Conservation (phyloP, 345 rosid species). For the Microcos paniculata region DNA sequence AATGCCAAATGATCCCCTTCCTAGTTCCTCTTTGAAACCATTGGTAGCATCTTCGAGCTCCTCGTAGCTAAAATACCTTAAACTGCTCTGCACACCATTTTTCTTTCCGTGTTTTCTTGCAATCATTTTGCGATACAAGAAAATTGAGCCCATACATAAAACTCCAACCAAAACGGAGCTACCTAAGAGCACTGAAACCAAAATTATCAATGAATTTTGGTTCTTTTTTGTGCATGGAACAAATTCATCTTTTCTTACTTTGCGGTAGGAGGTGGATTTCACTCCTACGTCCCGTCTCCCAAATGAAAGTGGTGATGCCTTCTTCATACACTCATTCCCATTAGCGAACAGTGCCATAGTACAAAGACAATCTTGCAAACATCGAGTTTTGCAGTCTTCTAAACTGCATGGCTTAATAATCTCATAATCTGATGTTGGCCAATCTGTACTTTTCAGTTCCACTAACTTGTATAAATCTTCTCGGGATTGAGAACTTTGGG, state of each 20-base stretch:
- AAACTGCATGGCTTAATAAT: neutral
- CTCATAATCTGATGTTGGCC: neutral
- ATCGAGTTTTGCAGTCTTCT: neutral
- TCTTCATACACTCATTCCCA: neutral
- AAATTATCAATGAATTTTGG: neutral
- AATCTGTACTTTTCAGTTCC: slow-evolving; percentile 18
- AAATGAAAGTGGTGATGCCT: neutral
- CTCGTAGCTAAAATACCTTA: slow-evolving; percentile 28
- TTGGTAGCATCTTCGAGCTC: slow-evolving; percentile 36
- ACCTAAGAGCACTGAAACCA: neutral
- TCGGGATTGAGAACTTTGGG: neutral
- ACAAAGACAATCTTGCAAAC: slow-evolving; percentile 5
- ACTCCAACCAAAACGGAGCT: neutral
- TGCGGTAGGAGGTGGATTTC: slow-evolving; percentile 14
- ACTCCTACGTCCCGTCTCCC: neutral
- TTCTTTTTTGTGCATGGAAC: neutral
- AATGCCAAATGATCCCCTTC: slow-evolving; percentile 42
- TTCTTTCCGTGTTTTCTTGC: neutral
- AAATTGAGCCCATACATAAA: neutral
- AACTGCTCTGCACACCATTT: neutral
- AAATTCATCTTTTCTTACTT: slow-evolving; percentile 15
- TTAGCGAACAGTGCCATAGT: neutral
- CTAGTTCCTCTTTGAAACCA: slow-evolving; percentile 36
- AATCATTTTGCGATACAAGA: neutral
- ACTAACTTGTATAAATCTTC: slow-evolving; percentile 22